Percentiles rank a stretch among this genome's conserved stretches.
These are phyloP conservation scores for Fraxinus paxiana DNA, from an alignment of 305 asterid genomes.

Conservation along the genomic window DNA sequence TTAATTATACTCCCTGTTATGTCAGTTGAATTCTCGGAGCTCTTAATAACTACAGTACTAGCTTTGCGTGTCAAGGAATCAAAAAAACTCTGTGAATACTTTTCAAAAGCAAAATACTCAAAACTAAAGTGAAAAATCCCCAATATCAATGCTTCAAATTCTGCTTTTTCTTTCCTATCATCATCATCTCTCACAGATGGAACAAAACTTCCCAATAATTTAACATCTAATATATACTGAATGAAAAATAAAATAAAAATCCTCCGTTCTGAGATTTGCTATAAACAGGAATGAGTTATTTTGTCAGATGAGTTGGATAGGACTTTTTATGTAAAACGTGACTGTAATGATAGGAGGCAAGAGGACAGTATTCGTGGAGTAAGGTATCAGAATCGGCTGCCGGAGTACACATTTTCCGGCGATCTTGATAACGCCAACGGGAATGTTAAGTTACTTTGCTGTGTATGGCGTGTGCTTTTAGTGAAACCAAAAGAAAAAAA, in stretches of 20 bases:
- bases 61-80: constrained; percentile 11
- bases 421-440: constrained; percentile 30
- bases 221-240: constrained; percentile 17
- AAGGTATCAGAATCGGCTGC: constrained; percentile 26
- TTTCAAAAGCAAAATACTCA: constrained; percentile 19
- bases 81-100: constrained; percentile 15
- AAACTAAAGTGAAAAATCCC: constrained; percentile 14
- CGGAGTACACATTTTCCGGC: constrained; percentile 62
- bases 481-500: background rate
- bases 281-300: background rate
- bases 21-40: constrained; percentile 26
- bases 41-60: constrained; percentile 7
- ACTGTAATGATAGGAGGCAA: constrained; percentile 49
- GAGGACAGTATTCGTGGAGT: constrained; percentile 34
- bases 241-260: constrained; percentile 15
- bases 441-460: background rate
- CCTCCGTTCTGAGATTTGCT: background rate
- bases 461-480: constrained; percentile 1
- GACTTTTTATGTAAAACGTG: constrained; percentile 67
- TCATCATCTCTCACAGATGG: constrained; percentile 15
- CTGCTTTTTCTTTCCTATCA: constrained; percentile 24
- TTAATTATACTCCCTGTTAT: constrained; percentile 29
- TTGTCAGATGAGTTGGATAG: constrained; percentile 18
- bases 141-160: constrained; percentile 14
- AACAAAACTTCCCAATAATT: constrained; percentile 17